Base-by-base conservation (phyloP, 495 filamentous ascomycete genomes). In the Penicillium cataractarum region DNA sequence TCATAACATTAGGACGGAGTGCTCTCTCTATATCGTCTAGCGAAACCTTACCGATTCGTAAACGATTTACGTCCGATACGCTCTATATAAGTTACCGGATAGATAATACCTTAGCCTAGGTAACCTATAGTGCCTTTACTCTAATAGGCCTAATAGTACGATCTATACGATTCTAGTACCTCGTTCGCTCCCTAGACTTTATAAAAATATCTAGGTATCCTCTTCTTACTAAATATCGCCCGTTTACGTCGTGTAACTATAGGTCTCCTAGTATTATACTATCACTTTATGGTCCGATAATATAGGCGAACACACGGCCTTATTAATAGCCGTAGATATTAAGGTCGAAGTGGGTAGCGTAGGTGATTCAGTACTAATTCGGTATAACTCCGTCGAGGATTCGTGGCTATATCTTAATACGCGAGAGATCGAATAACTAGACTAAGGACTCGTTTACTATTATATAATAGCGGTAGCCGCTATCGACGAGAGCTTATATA, bases 231-330 rank as follows among this genome's bases (percentile, higher is more conserved):
- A 13, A 52, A 32, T 52, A 52, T 32, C 4, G 12, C 15, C 49
- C 6, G 7, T 52, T 32, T 6, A 52, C 27, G 27, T 52, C 13
- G 4, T 33, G 6, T 32, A 52, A 1, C 49, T 21, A 52, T 52
- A 33, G 27, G 49, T 52, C 31, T 6, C 49, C 6, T 8, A 52
- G 49, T 52, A 52, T 52, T 29, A 52, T 52, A 31, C n/a, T 21
- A 52, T 52, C 27, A 4, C 2, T 32, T 21, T 52, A 10, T 0
- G 6, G 5, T 21, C n/a, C 27, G 26, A 52, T 52, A 19, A 52
- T 52, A 32, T 52, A 52, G 0, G 15, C 10, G 10, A 52, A 52
- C 6, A 52, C 49, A 27, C 27, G 27, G 27, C 8, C 13, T 21
- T 52, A 6, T 32, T 52, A 13, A 0, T 52, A 21, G 15, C 49